Evolutionary conservation across 202 grass and related monocot genomes (phyloP), one percentile per base, ranked within the genome.

Genomic region (Elaeis oleifera): DNA sequence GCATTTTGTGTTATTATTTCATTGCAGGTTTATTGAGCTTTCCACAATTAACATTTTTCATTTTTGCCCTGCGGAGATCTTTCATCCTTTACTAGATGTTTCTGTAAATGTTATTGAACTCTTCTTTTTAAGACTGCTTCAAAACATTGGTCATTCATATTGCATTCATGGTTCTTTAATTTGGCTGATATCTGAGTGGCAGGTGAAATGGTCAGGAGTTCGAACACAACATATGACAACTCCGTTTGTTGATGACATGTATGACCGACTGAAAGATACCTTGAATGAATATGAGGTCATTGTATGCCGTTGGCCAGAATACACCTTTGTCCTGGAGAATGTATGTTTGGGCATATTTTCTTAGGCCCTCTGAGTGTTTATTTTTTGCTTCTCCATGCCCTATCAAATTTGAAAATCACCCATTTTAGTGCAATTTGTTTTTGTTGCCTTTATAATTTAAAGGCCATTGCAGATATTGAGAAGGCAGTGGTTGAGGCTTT

Each of bases 121-220:
- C 16, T 59, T 28, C 57, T 0, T 28, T 5, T 58, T 28, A 31
- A n/a, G 25, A 17, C 15, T 27, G 56, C 23, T 58, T 58, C 19
- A 58, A 11, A 58, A 24, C 5, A 24, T 5, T 16, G 14, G 7
- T 50, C 16, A 24, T 24, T 25, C 16, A 23, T 21, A 50, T 50
- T 60, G 16, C 16, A 49, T 11, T 44, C 2, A 44, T 13, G 36
- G 36, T 50, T 32, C n/a, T 20, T 4, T 51, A 26, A 60, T 25
- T 58, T 17, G 36, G 36, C 36, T 24, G 26, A 11, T 92, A 63
- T 55, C 53, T 39, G 70, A 74, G 74, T 75, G 52, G 72, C 80
- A 99, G 94, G 79, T 99, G 58, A 99, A 94, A 89, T 99, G 85
- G 94, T 99, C 94, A 64, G 91, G 91, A 50, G 94, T 99, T 79